phyloP scores from a whole-genome alignment of 306 rosid genomes.

The Biancaea sappan region DNA sequence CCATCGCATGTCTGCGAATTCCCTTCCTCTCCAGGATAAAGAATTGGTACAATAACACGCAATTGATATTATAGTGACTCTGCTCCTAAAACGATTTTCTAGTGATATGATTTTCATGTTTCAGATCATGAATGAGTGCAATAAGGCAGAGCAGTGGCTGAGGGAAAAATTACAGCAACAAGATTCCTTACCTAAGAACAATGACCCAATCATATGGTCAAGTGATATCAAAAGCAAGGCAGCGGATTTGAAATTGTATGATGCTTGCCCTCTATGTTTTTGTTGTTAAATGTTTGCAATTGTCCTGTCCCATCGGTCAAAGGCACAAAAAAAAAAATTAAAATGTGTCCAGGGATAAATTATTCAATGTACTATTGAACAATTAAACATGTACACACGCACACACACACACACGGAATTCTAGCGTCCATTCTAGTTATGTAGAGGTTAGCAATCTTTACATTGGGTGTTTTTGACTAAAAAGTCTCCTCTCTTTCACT shows the following conservation, averaged over 20 bases:
- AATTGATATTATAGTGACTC: conserved; percentile 17
- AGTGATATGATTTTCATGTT: conserved; percentile 31
- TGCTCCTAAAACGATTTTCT: conserved; percentile 31
- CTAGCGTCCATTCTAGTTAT: not conserved
- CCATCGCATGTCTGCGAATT: conserved; percentile 26
- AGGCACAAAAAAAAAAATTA: not conserved
- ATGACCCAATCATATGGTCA: conserved; percentile 59
- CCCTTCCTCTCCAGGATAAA: conserved; percentile 39
- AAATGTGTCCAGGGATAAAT: not conserved
- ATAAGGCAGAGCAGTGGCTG: conserved; percentile 76
- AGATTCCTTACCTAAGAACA: conserved; percentile 62
- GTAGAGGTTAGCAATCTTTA: not conserved
- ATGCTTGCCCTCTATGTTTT: conserved; percentile 22
- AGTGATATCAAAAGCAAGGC: conserved; percentile 60
- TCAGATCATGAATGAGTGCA: conserved; percentile 63
- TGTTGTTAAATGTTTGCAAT: conserved; percentile 1
- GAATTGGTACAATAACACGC: conserved; percentile 37
- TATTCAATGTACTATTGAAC: conserved; percentile 1
- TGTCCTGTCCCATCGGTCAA: conserved; percentile 6
- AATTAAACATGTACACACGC: not conserved
- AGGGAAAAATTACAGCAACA: conserved; percentile 66
- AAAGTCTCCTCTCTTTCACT: not conserved
- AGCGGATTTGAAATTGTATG: conserved; percentile 67
- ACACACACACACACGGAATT: not conserved
- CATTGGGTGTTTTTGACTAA: not conserved